phyloP scores from a whole-genome alignment of 2,329 filamentous ascomycete species.

The Colletotrichum camelliae region DNA sequence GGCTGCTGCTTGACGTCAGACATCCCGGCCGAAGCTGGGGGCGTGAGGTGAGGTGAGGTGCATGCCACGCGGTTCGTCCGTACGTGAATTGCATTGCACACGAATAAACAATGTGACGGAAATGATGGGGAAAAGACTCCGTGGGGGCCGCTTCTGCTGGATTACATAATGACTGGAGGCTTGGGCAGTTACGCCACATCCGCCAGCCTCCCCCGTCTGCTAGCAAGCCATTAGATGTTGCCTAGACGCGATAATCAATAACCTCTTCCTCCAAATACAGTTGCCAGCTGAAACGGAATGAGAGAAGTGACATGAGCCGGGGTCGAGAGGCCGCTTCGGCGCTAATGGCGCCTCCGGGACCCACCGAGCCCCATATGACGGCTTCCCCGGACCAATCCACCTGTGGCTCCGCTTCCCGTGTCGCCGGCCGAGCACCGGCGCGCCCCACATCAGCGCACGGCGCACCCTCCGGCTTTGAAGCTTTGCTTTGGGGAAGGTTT shows the following conservation, averaged over 20 bases:
- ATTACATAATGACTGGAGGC: neutral
- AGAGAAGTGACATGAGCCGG: neutral
- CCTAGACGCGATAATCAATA: neutral
- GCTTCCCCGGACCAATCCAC: neutral
- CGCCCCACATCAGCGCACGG: neutral
- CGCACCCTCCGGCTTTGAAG: neutral
- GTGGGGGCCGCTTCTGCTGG: neutral
- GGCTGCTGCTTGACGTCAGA: neutral
- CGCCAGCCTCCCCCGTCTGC: neutral
- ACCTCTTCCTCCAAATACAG: neutral
- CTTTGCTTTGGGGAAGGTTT: neutral
- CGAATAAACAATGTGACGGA: neutral
- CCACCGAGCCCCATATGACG: neutral
- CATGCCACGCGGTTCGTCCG: neutral
- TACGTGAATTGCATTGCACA: neutral
- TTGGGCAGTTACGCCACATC: neutral
- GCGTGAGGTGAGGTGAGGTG: neutral
- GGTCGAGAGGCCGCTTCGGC: neutral
- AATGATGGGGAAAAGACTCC: neutral
- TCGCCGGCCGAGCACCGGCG: neutral
- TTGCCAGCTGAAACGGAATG: neutral
- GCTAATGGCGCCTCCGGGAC: neutral
- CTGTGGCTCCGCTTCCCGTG: neutral
- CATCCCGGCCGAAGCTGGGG: neutral
- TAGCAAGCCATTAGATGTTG: neutral